Evolutionary conservation across 2,329 filamentous ascomycete genomes (phyloP).

Genomic region (Stemphylium vesicarium): DNA sequence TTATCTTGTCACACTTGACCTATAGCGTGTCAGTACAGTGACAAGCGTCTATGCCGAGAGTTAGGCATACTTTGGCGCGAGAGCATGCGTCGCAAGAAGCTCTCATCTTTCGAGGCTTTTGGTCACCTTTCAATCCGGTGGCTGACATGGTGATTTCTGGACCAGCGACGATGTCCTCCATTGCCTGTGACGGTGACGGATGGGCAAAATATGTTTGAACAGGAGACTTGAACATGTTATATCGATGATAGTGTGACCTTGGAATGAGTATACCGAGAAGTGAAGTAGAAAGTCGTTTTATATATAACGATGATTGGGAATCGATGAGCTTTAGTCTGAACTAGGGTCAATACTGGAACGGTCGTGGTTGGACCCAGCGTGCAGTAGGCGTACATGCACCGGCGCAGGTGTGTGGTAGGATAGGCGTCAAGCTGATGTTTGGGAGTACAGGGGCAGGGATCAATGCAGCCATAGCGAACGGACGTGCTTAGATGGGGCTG

Average conservation of each 20-base stretch:
- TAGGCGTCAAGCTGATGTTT: slow-evolving; percentile 43
- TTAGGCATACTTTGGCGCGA: slow-evolving; percentile 38
- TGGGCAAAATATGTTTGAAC: slow-evolving; percentile 34
- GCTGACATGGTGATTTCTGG: slow-evolving; percentile 29
- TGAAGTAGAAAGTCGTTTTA: slow-evolving; percentile 33
- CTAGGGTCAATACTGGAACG: slow-evolving; percentile 27
- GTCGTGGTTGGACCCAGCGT: slow-evolving; percentile 30
- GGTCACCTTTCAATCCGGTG: slow-evolving; percentile 29
- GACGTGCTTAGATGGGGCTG: slow-evolving; percentile 42
- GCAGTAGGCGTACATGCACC: slow-evolving; percentile 31
- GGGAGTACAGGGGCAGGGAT: slow-evolving; percentile 35
- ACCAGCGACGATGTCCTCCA: slow-evolving; percentile 31
- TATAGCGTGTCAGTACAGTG: slow-evolving; percentile 13
- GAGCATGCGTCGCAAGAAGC: slow-evolving; percentile 49
- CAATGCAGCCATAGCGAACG: slow-evolving; percentile 37
- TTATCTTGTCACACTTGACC: slow-evolving; percentile 49
- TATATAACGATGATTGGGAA: slow-evolving; percentile 36
- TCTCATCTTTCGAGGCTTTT: slow-evolving; percentile 46
- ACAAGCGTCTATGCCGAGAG: not conserved
- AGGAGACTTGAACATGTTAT: slow-evolving; percentile 40
- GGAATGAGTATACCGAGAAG: slow-evolving; percentile 19
- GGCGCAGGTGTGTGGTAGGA: slow-evolving; percentile 30
- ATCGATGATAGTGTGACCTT: slow-evolving; percentile 16
- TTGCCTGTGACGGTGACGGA: slow-evolving; percentile 31
- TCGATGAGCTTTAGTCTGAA: slow-evolving; percentile 20